These are phyloP conservation scores for Argentina anserina DNA, from an alignment of 306 rosid genomes.

Conservation along the genomic window DNA sequence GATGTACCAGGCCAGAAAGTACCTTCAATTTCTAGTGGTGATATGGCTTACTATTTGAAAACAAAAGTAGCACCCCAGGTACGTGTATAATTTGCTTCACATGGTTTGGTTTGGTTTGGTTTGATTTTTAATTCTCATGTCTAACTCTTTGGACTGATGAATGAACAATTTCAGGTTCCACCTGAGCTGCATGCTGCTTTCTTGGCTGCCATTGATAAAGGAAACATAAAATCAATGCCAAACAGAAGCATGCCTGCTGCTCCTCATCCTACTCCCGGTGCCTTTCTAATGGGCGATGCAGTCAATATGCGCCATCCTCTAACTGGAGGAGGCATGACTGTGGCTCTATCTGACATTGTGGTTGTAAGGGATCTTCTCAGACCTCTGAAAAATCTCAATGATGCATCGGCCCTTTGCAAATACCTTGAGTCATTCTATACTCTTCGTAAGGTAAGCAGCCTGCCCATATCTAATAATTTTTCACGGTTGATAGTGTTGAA, in stretches of 20 bases:
- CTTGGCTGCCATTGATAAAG: constrained; percentile 63
- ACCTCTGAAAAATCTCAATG: constrained; percentile 42
- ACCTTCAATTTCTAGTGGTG: constrained; percentile 56
- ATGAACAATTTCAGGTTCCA: constrained; percentile 17
- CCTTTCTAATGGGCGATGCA: constrained; percentile 2
- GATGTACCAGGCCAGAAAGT: constrained; percentile 55
- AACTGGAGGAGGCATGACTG: constrained; percentile 40
- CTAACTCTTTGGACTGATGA: neutral
- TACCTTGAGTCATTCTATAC: constrained; percentile 61
- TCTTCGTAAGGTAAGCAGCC: constrained; percentile 40
- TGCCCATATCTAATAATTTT: neutral
- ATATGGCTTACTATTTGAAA: constrained; percentile 56
- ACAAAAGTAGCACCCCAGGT: constrained; percentile 67
- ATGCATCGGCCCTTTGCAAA: constrained; percentile 45
- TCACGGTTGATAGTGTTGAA: too few species aligned
- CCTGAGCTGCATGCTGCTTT: constrained; percentile 39
- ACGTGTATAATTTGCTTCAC: neutral
- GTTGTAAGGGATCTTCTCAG: constrained; percentile 48
- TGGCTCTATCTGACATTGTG: constrained; percentile 42
- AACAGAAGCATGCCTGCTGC: constrained; percentile 76
- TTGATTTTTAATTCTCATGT: neutral
- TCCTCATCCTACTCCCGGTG: neutral
- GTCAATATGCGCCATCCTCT: constrained; percentile 35
- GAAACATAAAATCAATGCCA: constrained; percentile 71
- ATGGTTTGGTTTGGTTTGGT: neutral